These are phyloP conservation scores for Stagonosporopsis rhizophila DNA, from an alignment of 2,329 filamentous ascomycete species.

Conservation along the genomic window DNA sequence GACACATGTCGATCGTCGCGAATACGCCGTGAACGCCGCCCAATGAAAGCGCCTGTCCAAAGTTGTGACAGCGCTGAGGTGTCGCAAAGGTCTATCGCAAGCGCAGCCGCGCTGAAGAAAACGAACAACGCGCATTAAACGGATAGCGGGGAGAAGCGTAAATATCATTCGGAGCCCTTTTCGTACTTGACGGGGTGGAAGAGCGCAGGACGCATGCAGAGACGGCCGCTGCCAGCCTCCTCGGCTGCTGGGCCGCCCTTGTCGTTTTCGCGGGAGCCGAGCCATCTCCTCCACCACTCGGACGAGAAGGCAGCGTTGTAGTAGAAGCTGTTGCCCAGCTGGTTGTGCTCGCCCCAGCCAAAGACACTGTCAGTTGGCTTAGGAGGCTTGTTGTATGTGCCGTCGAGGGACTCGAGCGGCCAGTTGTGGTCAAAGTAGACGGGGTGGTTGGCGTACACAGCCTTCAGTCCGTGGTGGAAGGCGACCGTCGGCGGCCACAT, in stretches of 20 bases:
- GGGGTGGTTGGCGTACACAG: conserved; percentile 78
- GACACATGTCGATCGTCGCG: conserved; percentile 15
- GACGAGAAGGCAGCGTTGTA: conserved; percentile 59
- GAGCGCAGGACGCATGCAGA: conserved; percentile 55
- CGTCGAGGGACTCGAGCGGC: conserved; percentile 58
- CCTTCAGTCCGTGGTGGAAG: conserved; percentile 79
- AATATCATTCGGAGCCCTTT: conserved; percentile 46
- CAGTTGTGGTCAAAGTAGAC: conserved; percentile 81
- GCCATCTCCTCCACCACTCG: conserved; percentile 58
- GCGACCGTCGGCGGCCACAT: conserved; percentile 79
- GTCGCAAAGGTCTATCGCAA: conserved; percentile 36
- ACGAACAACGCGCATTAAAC: conserved; percentile 36
- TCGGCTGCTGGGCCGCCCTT: conserved; percentile 52
- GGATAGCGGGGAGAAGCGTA: conserved; percentile 23
- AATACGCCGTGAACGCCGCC: conserved; percentile 45
- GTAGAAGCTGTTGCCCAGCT: conserved; percentile 59
- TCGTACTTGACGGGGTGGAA: conserved; percentile 60
- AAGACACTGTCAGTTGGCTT: conserved; percentile 56
- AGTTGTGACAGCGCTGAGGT: conserved; percentile 21
- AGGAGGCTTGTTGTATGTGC: conserved; percentile 58
- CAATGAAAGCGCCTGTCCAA: conserved; percentile 34
- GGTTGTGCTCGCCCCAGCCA: conserved; percentile 61
- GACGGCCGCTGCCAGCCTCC: conserved; percentile 54
- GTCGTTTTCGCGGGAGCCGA: conserved; percentile 57
- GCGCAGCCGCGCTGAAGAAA: conserved; percentile 28